Evolutionary conservation across 2,329 filamentous ascomycete genomes (phyloP).

Genomic region (Fusarium sambucinum): DNA sequence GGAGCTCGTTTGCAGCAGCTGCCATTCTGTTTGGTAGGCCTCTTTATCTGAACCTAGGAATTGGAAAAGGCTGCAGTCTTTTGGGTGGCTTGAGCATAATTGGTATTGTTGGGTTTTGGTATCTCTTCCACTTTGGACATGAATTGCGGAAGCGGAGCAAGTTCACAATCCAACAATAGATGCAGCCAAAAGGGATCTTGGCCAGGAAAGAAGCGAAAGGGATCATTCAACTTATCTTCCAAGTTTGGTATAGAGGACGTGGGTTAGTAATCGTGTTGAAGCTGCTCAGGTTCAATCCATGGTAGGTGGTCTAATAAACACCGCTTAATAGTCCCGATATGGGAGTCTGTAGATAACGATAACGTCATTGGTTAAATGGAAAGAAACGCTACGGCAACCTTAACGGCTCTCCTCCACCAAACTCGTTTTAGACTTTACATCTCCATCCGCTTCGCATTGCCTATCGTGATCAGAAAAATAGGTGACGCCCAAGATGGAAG

Average conservation of each 20-base stretch:
- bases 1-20: constrained; percentile 4
- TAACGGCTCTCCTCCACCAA: neutral
- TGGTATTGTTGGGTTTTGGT: constrained; percentile 68
- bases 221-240: neutral
- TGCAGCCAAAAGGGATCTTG: neutral
- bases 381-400: neutral
- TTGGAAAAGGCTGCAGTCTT: neutral
- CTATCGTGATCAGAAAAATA: neutral
- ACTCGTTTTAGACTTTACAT: neutral
- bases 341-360: neutral
- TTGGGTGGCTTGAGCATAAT: constrained; percentile 67
- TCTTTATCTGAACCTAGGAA: neutral
- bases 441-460: neutral
- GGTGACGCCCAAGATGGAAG: neutral
- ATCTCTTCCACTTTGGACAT: constrained; percentile 68
- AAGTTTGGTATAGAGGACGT: neutral
- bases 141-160: constrained; percentile 66
- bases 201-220: neutral
- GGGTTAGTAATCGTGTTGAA: neutral
- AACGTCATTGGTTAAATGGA: neutral
- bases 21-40: constrained; percentile 2
- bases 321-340: neutral
- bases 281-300: neutral
- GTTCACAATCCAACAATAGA: constrained; percentile 53
- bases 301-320: no score